Conservation (phyloP, 2,329 filamentous ascomycete genomes). For the Fusarium annulatum region DNA sequence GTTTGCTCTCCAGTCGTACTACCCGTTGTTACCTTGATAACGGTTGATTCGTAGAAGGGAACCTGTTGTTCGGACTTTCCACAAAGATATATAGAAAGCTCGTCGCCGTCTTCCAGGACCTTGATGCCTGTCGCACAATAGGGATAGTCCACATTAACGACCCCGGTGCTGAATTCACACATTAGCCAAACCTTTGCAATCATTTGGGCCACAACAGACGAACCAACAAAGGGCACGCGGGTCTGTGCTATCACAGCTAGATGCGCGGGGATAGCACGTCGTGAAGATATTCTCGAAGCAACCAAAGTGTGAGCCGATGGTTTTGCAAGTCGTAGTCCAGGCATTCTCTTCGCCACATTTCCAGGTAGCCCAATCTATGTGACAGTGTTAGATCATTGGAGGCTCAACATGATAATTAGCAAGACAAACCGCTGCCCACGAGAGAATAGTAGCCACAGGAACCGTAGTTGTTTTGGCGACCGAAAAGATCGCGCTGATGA, state of each 20-base stretch:
- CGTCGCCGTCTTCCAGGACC: background rate
- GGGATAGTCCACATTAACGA: background rate
- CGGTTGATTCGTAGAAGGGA: background rate
- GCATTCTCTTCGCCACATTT: background rate
- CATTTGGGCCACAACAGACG: background rate
- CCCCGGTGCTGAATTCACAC: background rate
- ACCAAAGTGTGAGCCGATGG: background rate
- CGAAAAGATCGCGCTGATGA: background rate
- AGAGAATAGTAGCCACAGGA: background rate
- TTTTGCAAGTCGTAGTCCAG: background rate
- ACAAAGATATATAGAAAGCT: background rate
- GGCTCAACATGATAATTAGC: accelerated
- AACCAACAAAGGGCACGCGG: background rate
- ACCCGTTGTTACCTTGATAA: background rate
- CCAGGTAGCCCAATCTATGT: background rate
- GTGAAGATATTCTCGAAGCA: background rate
- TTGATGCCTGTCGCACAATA: background rate
- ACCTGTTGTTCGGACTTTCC: background rate
- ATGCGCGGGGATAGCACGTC: background rate
- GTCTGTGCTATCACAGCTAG: background rate
- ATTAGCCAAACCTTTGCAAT: accelerated
- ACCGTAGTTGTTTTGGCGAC: background rate
- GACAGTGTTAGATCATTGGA: background rate
- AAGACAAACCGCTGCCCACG: background rate
- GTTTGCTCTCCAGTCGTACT: background rate